Evolutionary conservation across 1,139 yeast genomes (phyloP).

Genomic region (Magnusiomyces clavatus): DNA sequence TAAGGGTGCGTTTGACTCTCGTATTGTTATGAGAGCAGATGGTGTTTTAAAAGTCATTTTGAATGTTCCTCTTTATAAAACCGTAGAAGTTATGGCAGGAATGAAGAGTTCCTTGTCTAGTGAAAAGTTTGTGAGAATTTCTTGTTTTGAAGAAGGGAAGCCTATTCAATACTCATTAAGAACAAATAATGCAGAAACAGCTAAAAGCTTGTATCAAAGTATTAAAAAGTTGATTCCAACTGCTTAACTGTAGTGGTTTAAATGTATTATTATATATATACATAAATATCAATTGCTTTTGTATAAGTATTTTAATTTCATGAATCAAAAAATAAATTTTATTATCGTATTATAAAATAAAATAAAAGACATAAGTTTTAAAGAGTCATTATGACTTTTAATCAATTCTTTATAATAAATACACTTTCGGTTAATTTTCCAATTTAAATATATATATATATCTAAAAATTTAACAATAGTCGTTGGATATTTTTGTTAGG

Average conservation of each 20-base stretch:
- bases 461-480: no score
- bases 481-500: no score
- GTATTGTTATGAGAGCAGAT: slow-evolving; percentile 87
- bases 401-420: no score
- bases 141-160: slow-evolving; percentile 47
- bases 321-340: no score
- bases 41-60: slow-evolving; percentile 78
- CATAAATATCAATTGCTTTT: no score
- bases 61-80: slow-evolving; percentile 56
- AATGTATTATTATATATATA: neutral
- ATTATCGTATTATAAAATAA: no score
- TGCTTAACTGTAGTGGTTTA: neutral
- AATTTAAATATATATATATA: no score
- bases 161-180: slow-evolving; percentile 82
- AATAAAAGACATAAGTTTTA: no score
- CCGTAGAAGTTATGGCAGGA: slow-evolving; percentile 58
- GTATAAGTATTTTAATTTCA: no score
- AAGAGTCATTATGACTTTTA: no score
- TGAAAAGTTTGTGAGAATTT: slow-evolving; percentile 72
- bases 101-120: slow-evolving; percentile 73
- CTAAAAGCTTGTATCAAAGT: slow-evolving; percentile 50
- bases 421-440: no score
- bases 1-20: slow-evolving; percentile 31
- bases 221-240: slow-evolving; percentile 37
- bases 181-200: slow-evolving; percentile 54